Conservation (phyloP, 108 stramenopile species). For the Skeletonema tropicum region DNA sequence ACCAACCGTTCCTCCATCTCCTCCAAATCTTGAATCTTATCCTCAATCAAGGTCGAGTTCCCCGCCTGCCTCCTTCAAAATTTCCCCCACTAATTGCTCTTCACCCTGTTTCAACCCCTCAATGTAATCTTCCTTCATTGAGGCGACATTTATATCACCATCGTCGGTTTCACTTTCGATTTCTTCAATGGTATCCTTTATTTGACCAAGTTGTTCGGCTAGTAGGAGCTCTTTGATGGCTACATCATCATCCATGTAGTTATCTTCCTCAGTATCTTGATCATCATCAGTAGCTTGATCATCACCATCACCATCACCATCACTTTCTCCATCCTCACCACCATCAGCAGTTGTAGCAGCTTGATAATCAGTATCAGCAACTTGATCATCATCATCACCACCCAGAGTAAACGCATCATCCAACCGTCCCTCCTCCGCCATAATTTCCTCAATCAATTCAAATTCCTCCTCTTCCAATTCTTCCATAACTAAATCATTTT, state of each 20-base stretch:
- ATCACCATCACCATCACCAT: neutral
- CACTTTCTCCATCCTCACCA: too few relatives aligned
- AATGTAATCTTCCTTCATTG: constrained; percentile 22
- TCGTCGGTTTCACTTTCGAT: constrained; percentile 21
- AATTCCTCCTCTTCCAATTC: constrained; percentile 11
- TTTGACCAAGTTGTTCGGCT: constrained; percentile 32
- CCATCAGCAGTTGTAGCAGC: too few relatives aligned
- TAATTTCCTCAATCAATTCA: constrained; percentile 2
- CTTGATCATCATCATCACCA: neutral
- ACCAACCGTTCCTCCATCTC: neutral
- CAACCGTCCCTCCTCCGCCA: neutral
- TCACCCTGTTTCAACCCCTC: constrained; percentile 24
- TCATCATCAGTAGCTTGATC: too few relatives aligned
- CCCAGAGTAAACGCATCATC: neutral
- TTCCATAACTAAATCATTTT: neutral
- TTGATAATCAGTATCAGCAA: neutral
- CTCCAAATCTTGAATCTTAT: constrained; percentile 3
- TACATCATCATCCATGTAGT: neutral
- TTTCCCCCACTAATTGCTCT: neutral
- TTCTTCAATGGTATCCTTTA: constrained; percentile 29
- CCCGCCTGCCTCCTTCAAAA: neutral
- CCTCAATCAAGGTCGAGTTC: neutral
- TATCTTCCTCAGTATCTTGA: too few relatives aligned
- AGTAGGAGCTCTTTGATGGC: neutral
- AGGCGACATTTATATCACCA: constrained; percentile 4